Percentiles rank a stretch among this genome's conserved stretches.
Conservation (phyloP, 768 basidiomycete species). For the Clitopilus passeckerianus region DNA sequence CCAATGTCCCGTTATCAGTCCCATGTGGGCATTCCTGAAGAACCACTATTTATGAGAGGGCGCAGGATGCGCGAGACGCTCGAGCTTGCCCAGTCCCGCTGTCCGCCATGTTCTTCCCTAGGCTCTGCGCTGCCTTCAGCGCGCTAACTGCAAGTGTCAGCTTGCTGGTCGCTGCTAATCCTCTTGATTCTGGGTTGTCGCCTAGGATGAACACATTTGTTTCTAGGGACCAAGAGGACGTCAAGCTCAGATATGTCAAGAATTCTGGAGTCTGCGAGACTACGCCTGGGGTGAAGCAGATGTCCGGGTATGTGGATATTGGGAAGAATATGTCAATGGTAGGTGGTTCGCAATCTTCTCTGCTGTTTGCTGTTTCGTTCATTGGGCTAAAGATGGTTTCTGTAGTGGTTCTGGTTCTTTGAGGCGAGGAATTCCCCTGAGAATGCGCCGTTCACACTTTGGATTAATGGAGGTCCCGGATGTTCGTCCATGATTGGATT, state of each 20-base stretch:
- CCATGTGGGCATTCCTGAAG: neutral
- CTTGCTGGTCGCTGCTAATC: neutral
- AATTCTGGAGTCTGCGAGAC: constrained; percentile 66
- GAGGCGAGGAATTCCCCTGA: neutral
- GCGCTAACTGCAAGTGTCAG: neutral
- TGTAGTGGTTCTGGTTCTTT: constrained; percentile 70
- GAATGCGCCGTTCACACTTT: constrained; percentile 10
- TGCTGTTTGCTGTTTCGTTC: neutral
- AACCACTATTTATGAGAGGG: neutral
- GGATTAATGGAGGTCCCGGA: constrained; percentile 59
- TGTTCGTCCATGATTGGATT: constrained; percentile 63
- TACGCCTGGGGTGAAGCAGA: constrained; percentile 52
- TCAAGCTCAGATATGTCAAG: constrained; percentile 41
- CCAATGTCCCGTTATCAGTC: neutral
- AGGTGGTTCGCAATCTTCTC: constrained; percentile 3
- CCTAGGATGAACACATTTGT: constrained; percentile 9
- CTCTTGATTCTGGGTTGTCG: neutral
- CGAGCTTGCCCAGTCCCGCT: neutral
- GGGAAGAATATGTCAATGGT: constrained; percentile 58
- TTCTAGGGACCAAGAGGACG: constrained; percentile 16
- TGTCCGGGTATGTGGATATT: constrained; percentile 60
- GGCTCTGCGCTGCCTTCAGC: neutral
- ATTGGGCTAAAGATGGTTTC: neutral
- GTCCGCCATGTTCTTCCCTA: neutral
- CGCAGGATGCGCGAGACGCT: too few relatives aligned